Percentiles rank a stretch among this genome's conserved stretches.
These are phyloP conservation scores for Carallia pectinifolia DNA, from an alignment of 345 rosid species.

Conservation along the genomic window DNA sequence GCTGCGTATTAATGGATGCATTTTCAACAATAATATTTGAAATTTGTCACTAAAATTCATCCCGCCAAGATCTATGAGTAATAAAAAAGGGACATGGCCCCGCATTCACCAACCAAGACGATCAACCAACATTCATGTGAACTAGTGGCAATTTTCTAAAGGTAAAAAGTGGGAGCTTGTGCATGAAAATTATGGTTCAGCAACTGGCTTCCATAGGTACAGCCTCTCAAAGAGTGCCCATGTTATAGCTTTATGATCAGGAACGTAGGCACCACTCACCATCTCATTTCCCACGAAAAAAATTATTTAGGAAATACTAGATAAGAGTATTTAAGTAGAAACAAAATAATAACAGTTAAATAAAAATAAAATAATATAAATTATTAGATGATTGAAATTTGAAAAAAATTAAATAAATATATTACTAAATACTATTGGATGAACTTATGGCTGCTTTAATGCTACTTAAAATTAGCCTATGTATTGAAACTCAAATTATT, in stretches of 20 bases:
- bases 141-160: not conserved
- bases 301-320: no score
- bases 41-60: constrained; percentile 1
- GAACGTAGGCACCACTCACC: not conserved
- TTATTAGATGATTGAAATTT: no score
- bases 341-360: no score
- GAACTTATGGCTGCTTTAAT: no score
- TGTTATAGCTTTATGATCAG: not conserved
- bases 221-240: not conserved
- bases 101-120: not conserved
- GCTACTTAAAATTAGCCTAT: no score
- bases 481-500: no score
- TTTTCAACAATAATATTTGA: not conserved
- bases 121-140: not conserved
- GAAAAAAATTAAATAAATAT: no score
- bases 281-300: not conserved
- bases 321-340: no score
- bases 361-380: no score
- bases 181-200: no score
- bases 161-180: not conserved
- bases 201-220: not conserved
- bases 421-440: no score
- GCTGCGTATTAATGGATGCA: not conserved
- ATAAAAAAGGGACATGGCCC: not conserved
- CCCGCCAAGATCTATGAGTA: constrained; percentile 9